Evolutionary conservation across 73 alveolate species (phyloP), one percentile per base, ranked within the genome.

Genomic region (Paramecium bursaria): DNA sequence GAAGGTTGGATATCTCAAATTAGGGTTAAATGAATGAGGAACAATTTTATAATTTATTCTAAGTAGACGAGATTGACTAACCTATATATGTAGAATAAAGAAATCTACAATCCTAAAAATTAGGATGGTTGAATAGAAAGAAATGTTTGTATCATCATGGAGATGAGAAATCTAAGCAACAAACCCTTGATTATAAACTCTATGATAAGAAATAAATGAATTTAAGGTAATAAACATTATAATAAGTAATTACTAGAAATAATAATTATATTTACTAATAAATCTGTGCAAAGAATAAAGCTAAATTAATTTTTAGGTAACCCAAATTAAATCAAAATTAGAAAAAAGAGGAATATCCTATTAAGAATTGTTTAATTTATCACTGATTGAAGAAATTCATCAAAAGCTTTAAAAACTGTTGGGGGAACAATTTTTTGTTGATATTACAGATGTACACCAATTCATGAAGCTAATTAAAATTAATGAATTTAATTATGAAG

Each of bases 51-150:
- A 39, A 39, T 7, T 39, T 39, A 39, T 7, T 7, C 50, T 7
- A 39, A 39, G 6, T 11, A 39, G 11, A 39, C 50, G 74, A 51
- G 42, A 51, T 4, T 19, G 46, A 51, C 4, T 22, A 51, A 51
- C 11, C 1, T 3, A 51, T 22, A n/a, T 33, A 51, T 14, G 46
- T 0, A 57, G 76, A 30, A 57, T 23, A 23, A 57, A 29, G 52
- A 22, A 39, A 57, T 57, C 13, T 57, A 27, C n/a, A n/a, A n/a
- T n/a, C n/a, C n/a, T n/a, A n/a, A n/a, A 57, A 67, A 19, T 67
- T 67, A 25, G 82, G 82, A 67, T 67, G 82, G 82, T 39, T 67
- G 14, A 42, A 67, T 14, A 67, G 44, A 11, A 67, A 33, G 10
- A 5, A 4, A 33, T 67, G 82, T 42, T 26, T 57, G 21, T 67